Evolutionary conservation across 176 grass and related monocot species (phyloP), one percentile per base, ranked within the genome.

Genomic region (Lolium perenne): DNA sequence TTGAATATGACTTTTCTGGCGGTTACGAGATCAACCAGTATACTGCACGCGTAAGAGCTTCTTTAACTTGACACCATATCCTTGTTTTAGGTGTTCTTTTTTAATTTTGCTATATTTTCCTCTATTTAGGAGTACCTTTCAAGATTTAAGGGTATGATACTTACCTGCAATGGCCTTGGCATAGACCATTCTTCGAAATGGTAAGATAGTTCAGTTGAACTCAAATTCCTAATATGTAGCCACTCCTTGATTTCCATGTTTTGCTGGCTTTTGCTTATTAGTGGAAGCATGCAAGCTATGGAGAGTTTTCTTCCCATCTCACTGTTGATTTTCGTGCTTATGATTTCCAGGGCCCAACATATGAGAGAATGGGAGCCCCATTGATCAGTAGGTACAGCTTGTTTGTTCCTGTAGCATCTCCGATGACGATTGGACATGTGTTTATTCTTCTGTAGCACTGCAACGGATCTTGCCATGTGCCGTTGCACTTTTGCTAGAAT

Each of bases 121-220:
- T 89, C 43, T 25, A 76, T 84, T 91, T 79, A 95, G 94, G 91
- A 95, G 89, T 95, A 93, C 82, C 91, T 95, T 83, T 54, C 91
- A 70, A 95, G 91, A 85, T 95, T 95, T 88, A 87, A 93, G 76
- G 89, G 91, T 67, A 93, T 95, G 94, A 93, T 95, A 82, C 89
- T 95, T 75, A 95, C 94, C 29, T 95, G 94, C 84, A 91, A 93
- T 89, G 94, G 94, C 60, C 94, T 95, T 80, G 87, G 91, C 43
- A 93, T 95, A 83, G 89, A 89, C 47, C 91, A 89, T 49, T 50
- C 83, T 74, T 84, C 87, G 14, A 88, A 88, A 76, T 91, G 88
- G 86, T 88, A 83, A 26, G 38, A 51, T 25, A 49, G 48, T 73
- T 43, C 50, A 38, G 35, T 64, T 81, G 35, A 86, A 83, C 65